Evolutionary conservation across 2,329 filamentous ascomycete genomes (phyloP).

Genomic region (Alternaria postmessia): DNA sequence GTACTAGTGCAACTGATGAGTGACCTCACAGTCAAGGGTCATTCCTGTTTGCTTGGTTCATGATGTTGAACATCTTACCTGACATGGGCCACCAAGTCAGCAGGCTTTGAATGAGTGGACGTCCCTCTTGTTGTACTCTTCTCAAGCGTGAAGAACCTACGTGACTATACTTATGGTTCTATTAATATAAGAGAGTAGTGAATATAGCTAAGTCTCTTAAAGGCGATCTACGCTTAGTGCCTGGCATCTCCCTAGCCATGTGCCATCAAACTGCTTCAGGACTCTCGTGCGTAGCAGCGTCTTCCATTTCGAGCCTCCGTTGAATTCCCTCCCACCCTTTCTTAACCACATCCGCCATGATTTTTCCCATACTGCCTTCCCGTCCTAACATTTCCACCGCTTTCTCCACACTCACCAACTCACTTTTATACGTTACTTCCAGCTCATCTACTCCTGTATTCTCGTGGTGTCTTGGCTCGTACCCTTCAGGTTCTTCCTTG

Average conservation of each 20-base stretch:
- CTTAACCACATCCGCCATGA: conserved; percentile 57
- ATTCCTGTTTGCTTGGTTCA: not conserved
- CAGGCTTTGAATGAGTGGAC: not conserved
- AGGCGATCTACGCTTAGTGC: not conserved
- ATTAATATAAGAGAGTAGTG: not conserved
- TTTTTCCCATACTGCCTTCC: conserved; percentile 34
- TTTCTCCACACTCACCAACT: conserved; percentile 55
- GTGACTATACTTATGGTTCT: not conserved
- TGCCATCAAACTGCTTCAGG: conserved; percentile 22
- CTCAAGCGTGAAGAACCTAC: not conserved
- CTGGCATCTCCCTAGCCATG: not conserved
- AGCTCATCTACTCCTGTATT: conserved; percentile 60
- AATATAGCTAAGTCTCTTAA: not conserved
- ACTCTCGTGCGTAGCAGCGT: conserved; percentile 29
- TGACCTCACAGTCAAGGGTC: not conserved
- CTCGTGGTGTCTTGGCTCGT: conserved; percentile 56
- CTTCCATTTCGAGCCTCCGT: conserved; percentile 43
- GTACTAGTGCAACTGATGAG: not conserved
- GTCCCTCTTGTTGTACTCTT: not conserved
- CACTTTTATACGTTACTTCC: conserved; percentile 55
- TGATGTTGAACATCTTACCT: not conserved
- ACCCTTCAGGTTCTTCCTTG: conserved; percentile 50
- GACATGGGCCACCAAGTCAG: not conserved
- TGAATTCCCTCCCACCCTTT: conserved; percentile 57
- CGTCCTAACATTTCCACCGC: conserved; percentile 50